Conservation (phyloP, 179 eudicot species). For the Beta macrorhiza region DNA sequence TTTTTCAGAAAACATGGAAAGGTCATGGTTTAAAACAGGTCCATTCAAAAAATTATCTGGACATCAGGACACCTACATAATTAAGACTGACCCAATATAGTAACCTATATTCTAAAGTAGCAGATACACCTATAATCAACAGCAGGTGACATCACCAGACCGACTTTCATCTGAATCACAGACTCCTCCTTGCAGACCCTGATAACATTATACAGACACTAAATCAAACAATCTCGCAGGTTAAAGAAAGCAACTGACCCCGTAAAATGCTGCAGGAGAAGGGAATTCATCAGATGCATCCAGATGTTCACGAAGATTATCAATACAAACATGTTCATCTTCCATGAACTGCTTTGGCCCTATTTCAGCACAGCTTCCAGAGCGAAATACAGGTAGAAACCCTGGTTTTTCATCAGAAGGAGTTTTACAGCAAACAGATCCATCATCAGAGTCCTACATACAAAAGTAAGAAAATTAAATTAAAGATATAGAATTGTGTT, state of each 20-base stretch:
- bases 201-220: neutral
- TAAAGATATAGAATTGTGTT: neutral
- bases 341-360: slow-evolving; percentile 90
- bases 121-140: neutral
- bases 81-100: neutral
- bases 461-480: slow-evolving; percentile 9
- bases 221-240: neutral
- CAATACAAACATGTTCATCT: slow-evolving; percentile 81
- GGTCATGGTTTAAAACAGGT: neutral
- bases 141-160: neutral
- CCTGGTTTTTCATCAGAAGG: slow-evolving; percentile 46
- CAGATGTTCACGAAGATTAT: slow-evolving; percentile 56
- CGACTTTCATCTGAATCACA: neutral
- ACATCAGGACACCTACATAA: neutral
- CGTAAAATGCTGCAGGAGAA: slow-evolving; percentile 80
- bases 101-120: neutral
- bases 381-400: slow-evolving; percentile 61
- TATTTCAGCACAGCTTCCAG: slow-evolving; percentile 91
- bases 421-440: slow-evolving; percentile 39
- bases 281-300: slow-evolving; percentile 45
- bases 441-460: slow-evolving; percentile 49
- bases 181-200: neutral
- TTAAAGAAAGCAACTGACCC: slow-evolving; percentile 45
- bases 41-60: neutral
- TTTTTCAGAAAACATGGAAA: neutral